A percentile compares a stretch with the other conserved stretches of the same genome.
These are phyloP conservation scores for Diaporthe sp. DNA, from an alignment of 2,329 filamentous ascomycete genomes.

Conservation along the genomic window DNA sequence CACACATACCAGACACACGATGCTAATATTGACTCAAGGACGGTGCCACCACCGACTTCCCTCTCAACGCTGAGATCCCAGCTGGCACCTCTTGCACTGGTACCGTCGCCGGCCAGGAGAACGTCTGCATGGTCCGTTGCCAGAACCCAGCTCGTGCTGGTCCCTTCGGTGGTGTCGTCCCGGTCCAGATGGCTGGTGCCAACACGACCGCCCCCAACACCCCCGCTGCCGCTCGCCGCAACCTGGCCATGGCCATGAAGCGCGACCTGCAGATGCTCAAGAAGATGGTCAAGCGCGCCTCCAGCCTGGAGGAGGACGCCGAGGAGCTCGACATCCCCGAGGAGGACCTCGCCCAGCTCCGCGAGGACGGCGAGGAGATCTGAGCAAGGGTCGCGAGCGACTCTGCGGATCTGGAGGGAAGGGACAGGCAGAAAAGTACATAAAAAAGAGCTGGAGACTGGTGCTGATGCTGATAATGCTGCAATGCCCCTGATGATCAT, in stretches of 20 bases:
- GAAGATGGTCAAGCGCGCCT: constrained; percentile 45
- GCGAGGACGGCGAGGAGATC: constrained; percentile 45
- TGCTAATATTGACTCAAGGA: constrained; percentile 47
- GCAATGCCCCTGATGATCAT: constrained; percentile 34
- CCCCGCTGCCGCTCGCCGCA: constrained; percentile 45
- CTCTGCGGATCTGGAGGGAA: constrained; percentile 4
- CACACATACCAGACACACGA: neutral
- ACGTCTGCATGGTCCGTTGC: constrained; percentile 75
- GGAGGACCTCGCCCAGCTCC: constrained; percentile 45
- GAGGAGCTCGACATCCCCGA: constrained; percentile 35
- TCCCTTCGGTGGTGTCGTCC: constrained; percentile 68
- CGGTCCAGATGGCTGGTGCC: constrained; percentile 49
- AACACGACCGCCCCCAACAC: constrained; percentile 39
- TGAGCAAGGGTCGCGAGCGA: constrained; percentile 29
- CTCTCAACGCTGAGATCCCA: constrained; percentile 71
- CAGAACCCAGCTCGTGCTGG: constrained; percentile 72
- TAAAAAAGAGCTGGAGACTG: constrained; percentile 33
- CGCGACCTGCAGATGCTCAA: constrained; percentile 43
- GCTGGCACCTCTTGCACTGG: constrained; percentile 70
- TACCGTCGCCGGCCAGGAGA: constrained; percentile 69
- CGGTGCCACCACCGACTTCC: constrained; percentile 58
- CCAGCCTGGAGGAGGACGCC: constrained; percentile 27
- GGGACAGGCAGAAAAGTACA: neutral
- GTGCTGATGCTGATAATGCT: constrained; percentile 36
- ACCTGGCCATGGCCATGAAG: constrained; percentile 47